These are phyloP conservation scores for Colletotrichum destructivum DNA, from an alignment of 2,329 filamentous ascomycete species.

Conservation along the genomic window DNA sequence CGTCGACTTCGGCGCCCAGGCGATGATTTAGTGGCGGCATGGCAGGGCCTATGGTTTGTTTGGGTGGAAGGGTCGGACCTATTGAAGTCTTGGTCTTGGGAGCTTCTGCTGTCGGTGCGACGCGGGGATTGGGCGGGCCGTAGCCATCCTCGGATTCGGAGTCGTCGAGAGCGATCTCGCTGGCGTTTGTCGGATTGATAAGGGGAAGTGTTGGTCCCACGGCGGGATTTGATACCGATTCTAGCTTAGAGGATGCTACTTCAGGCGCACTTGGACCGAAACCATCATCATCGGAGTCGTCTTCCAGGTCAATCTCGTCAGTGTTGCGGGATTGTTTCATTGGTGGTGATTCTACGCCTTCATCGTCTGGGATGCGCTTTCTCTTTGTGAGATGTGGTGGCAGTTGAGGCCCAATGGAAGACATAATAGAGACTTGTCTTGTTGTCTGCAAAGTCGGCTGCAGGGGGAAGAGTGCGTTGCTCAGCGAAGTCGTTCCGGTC, in stretches of 20 bases:
- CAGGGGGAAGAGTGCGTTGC: background rate
- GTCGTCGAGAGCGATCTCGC: slow-evolving; percentile 59
- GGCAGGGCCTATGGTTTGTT: slow-evolving; percentile 58
- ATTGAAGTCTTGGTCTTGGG: slow-evolving; percentile 43
- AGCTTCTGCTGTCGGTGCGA: slow-evolving; percentile 41
- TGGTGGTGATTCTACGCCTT: slow-evolving; percentile 57
- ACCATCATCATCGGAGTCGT: slow-evolving; percentile 58
- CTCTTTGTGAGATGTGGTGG: slow-evolving; percentile 78
- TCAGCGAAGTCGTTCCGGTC: background rate
- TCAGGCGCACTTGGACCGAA: slow-evolving; percentile 57
- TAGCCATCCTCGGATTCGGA: slow-evolving; percentile 55
- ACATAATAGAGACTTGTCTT: slow-evolving; percentile 64
- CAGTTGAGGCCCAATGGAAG: slow-evolving; percentile 78
- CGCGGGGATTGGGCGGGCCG: slow-evolving; percentile 43
- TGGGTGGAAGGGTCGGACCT: slow-evolving; percentile 49
- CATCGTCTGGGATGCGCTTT: slow-evolving; percentile 67
- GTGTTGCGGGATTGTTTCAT: slow-evolving; percentile 67
- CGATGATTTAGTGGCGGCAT: slow-evolving; percentile 59
- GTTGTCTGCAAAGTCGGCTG: background rate
- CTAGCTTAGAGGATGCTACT: slow-evolving; percentile 29
- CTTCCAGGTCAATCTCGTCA: slow-evolving; percentile 64
- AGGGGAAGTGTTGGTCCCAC: slow-evolving; percentile 48
- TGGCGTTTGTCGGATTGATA: slow-evolving; percentile 50
- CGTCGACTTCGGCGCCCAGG: slow-evolving; percentile 46
- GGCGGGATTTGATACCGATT: slow-evolving; percentile 39